Evolutionary conservation across 495 filamentous ascomycete genomes (phyloP), one percentile per base, ranked within the genome.

Genomic region (Ramalina intermedia): DNA sequence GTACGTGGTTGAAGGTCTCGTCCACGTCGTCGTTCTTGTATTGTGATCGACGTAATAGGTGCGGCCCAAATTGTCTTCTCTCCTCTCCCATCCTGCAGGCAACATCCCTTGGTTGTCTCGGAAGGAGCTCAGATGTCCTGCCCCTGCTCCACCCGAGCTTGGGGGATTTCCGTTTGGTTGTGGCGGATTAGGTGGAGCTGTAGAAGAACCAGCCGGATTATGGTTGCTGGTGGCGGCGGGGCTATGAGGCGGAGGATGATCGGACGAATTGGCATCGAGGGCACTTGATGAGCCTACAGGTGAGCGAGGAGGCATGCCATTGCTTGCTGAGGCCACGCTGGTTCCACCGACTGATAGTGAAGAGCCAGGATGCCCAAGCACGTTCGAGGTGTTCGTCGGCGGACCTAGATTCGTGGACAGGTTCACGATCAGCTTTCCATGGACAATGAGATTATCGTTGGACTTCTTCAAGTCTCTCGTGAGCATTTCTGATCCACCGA

Each of bases 41-140:
- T 98, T 98, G 64, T 98, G 91, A 62, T 98, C 91, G 29, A 98
- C 91, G 65, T 98, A 98, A 61, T 98, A 98, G n/a, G 89, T 96
- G 57, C 91, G 80, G 47, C 93, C 93, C 37, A 98, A 67, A 58
- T 96, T 88, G 65, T 98, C 91, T 61, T 96, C 91, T 38, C 91
- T 77, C 42, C 93, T 78, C 64, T 98, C 91, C 90, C 93, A 98
- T 35, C 91, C 91, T 44, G 84, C 80, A 18, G 91, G 91, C 53
- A 98, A 66, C 60, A 90, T 80, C 41, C 91, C 91, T 61, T 94
- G 88, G 33, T 81, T 78, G 61, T 98, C 91, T 68, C 95, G 90
- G 60, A 98, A 98, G 1, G 90, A 87, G 63, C 86, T 96, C 61
- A 91, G 75, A 44, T 80, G 81, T 51, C 75, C 64, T 43, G 69